Conservation (phyloP, 2,329 filamentous ascomycete genomes). For the Alternaria burnsii region DNA sequence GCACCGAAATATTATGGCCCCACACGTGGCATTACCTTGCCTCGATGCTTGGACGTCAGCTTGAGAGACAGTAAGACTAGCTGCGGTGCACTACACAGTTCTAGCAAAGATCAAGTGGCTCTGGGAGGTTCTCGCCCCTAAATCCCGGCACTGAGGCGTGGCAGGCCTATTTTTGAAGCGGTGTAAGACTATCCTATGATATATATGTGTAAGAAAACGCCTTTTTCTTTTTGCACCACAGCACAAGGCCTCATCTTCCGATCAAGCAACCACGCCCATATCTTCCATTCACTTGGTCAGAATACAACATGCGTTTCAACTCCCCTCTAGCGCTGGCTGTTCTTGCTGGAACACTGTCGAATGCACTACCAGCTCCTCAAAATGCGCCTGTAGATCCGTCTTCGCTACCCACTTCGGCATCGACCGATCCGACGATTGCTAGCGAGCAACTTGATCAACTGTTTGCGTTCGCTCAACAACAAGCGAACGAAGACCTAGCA, state of each 20-base stretch:
- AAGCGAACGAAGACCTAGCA: conserved; percentile 26
- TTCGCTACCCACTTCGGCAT: too few species aligned
- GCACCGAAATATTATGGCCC: neutral
- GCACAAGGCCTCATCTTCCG: neutral
- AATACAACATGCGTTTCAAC: conserved; percentile 37
- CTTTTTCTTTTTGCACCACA: neutral
- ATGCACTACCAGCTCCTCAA: conserved; percentile 36
- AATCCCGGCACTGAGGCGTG: too few species aligned
- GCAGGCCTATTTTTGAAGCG: too few species aligned
- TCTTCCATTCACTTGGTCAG: neutral
- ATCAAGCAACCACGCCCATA: neutral
- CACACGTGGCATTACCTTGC: neutral
- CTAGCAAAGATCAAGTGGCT: too few species aligned
- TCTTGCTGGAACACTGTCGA: conserved; percentile 33
- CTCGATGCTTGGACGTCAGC: neutral
- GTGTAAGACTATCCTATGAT: neutral
- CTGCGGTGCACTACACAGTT: neutral
- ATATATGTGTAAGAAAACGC: neutral
- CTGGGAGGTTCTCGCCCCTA: too few species aligned
- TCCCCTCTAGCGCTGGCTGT: conserved; percentile 33
- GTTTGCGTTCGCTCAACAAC: conserved; percentile 29
- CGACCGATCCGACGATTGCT: conserved; percentile 13
- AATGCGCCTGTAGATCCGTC: conserved; percentile 34
- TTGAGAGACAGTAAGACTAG: neutral
- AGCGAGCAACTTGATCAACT: conserved; percentile 36